A percentile compares a stretch with the other conserved stretches of the same genome.
phyloP scores from a whole-genome alignment of 1,284 basidiomycete species.

The Vanrija sp. region DNA sequence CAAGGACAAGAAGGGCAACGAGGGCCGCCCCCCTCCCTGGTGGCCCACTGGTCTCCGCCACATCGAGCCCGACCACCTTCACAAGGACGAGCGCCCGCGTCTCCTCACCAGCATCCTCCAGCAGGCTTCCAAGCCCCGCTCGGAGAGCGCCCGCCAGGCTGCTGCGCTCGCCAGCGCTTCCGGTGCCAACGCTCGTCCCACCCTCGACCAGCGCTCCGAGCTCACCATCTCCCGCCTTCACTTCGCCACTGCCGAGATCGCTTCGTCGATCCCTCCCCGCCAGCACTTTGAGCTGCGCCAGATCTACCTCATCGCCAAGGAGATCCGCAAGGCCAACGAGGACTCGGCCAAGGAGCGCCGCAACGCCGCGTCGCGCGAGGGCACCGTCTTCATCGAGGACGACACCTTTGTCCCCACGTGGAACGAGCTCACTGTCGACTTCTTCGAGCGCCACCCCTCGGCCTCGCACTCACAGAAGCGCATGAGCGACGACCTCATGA shows the following conservation, averaged over 20 bases:
- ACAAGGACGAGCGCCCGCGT: slow-evolving; percentile 52
- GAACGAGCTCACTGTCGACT: slow-evolving; percentile 13
- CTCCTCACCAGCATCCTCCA: slow-evolving; percentile 51
- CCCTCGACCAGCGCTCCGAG: slow-evolving; percentile 5
- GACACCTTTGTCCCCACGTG: slow-evolving; percentile 5
- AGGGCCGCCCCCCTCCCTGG: slow-evolving; percentile 51
- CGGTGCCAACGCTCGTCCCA: background rate
- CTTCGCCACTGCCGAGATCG: slow-evolving; percentile 52
- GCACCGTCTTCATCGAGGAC: background rate
- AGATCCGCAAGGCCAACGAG: slow-evolving; percentile 31
- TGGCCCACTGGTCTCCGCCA: slow-evolving; percentile 55
- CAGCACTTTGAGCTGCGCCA: slow-evolving; percentile 52
- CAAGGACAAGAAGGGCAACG: slow-evolving; percentile 56
- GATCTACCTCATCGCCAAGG: slow-evolving; percentile 53
- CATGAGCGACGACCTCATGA: slow-evolving; percentile 1
- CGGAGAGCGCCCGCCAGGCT: slow-evolving; percentile 5
- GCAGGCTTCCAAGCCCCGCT: slow-evolving; percentile 36
- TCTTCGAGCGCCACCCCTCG: slow-evolving; percentile 30
- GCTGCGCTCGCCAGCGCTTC: background rate
- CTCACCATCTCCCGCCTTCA: slow-evolving; percentile 50
- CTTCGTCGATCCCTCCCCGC: slow-evolving; percentile 50
- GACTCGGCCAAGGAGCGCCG: slow-evolving; percentile 14
- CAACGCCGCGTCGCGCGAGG: background rate
- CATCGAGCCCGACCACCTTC: slow-evolving; percentile 55
- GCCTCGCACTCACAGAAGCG: slow-evolving; percentile 11